phyloP scores from a whole-genome alignment of 129 eudicot genomes.

The Dittrichia graveolens region DNA sequence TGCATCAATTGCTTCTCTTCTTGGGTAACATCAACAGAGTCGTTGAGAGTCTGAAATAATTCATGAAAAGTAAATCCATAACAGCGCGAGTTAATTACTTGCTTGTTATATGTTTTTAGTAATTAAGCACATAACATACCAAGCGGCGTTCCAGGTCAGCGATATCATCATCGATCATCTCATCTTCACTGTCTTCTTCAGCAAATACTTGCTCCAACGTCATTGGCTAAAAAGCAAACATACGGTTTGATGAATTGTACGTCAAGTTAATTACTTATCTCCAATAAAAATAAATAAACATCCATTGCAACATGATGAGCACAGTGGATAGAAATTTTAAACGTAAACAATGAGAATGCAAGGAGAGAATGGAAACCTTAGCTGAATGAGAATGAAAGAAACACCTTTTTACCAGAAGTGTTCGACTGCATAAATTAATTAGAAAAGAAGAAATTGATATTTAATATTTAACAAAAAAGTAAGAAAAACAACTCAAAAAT shows the following conservation, averaged over 20 bases:
- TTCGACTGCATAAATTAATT: constrained; percentile 67
- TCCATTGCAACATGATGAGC: not conserved
- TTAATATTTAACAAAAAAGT: not conserved
- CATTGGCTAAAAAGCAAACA: constrained; percentile 76
- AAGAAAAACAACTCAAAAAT: not conserved
- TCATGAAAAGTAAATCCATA: not conserved
- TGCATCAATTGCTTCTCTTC: constrained; percentile 94
- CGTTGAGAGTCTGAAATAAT: constrained; percentile 86
- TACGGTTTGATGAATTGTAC: not conserved
- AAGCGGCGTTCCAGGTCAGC: constrained; percentile 92
- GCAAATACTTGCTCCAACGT: constrained; percentile 85
- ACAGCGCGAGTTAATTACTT: not conserved
- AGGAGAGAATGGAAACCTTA: constrained; percentile 54
- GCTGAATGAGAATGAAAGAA: constrained; percentile 97
- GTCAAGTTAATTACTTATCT: not conserved
- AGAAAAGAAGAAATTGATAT: not conserved
- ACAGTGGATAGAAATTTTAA: not conserved
- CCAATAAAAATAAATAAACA: not conserved
- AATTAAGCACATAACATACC: constrained; percentile 45
- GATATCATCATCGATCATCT: constrained; percentile 96
- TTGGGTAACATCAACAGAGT: constrained; percentile 82
- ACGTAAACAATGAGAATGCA: not conserved
- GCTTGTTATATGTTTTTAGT: not conserved
- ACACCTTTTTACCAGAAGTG: constrained; percentile 68
- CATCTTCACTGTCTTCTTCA: constrained; percentile 96